Base-by-base conservation (phyloP, 2,329 filamentous ascomycete genomes). In the Rhytidhysteron rufulum region DNA sequence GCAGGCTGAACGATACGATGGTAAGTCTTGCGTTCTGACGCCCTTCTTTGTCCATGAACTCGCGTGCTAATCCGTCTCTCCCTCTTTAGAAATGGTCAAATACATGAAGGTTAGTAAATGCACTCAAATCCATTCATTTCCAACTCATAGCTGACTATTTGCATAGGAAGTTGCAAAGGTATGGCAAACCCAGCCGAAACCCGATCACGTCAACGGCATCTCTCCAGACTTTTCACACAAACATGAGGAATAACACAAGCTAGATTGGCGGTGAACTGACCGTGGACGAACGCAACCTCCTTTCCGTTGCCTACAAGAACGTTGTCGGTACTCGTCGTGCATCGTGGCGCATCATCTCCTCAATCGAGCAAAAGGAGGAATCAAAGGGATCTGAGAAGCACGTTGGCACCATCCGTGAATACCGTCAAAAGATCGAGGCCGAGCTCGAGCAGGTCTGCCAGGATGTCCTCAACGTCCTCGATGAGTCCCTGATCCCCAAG, bases 1-100 rank as follows among this genome's bases (percentile, higher is more conserved):
- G 87, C 93, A 98, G 84, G 93, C 93, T 70, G 93, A 97, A 82
- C 91, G 91, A 70, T 98, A 98, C 77, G 91, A 98, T 91, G 93
- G 79, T 82, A 70, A 71, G 79, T 68, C 51, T 56, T 42, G 34
- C 42, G 38, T 37, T 35, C 38, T 35, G 17, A 18, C 25, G 21
- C 45, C 36, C 37, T 43, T 41, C 13, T 5, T 20, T 10, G n/a
- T 10, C n/a, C n/a, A n/a, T n/a, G n/a, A 33, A 44, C 42, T 48
- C 52, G 48, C 45, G 39, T 54, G 56, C 60, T 66, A 57, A 63
- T 68, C 37, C 56, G 44, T 43, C 41, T 51, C n/a, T n/a, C n/a
- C 50, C 52, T 50, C 46, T 53, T 43, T 58, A 84, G 80, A 97
- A 78, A 97, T 97, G 91, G 91, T 97, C 62, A 89, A 84, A 68